Evolutionary conservation across 768 basidiomycete genomes (phyloP), one percentile per base, ranked within the genome.

Genomic region (Hypholoma sublateritium): DNA sequence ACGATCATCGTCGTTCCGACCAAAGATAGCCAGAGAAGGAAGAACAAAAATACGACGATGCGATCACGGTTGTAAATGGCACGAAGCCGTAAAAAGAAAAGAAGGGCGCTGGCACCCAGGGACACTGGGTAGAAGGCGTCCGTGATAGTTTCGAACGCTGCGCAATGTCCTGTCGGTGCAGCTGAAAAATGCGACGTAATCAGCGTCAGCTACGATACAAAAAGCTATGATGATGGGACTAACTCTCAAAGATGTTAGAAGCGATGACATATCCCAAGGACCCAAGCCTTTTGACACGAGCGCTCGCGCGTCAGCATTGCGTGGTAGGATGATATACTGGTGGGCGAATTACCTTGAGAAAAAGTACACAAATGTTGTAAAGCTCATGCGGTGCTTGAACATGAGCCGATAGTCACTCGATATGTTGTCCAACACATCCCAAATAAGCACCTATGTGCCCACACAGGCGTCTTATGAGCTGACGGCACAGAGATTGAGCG

Each of bases 361-460:
- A 36, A 60, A 55, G 36, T 61, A 61, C 2, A 50, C 59, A 12
- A 61, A 8, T 12, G 52, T 57, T 9, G 59, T 52, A 11, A 61
- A 45, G 16, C 39, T 46, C 16, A 61, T 44, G 3, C 49, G 34
- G 50, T 50, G n/a, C 32, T 37, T 54, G 52, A 50, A 55, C 5
- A 61, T 34, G 17, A 61, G 17, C 8, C 19, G 43, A 37, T 54
- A 57, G 37, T 61, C 59, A 11, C 19, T 44, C n/a, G 19, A 19
- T 44, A 61, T 32, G 32, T 56, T 61, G 7, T 46, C 51, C 36
- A 61, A 19, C 13, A 61, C 46, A 41, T 61, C 60, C 60, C 60
- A 61, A 7, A 61, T 17, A 2, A 58, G 46, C 3, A 58, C 57
- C 60, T 61, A 16, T 36, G 7, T 41, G 39, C 39, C 14, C 39